phyloP scores from a whole-genome alignment of 306 rosid genomes.

The Cyclanthera cordifolia region DNA sequence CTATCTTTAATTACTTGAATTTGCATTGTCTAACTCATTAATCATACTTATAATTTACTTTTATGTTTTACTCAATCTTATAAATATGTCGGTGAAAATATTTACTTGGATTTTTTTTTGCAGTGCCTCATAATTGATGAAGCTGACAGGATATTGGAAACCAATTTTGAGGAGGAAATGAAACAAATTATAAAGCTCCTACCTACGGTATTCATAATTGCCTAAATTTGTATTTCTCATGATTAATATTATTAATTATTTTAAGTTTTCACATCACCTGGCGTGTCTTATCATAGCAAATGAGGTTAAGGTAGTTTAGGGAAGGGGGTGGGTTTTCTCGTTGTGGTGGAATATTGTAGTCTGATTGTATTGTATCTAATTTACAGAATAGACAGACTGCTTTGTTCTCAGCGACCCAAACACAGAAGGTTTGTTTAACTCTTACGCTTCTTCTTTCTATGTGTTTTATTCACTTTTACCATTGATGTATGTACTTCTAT shows the following conservation, averaged over 20 bases:
- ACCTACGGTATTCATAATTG: slow-evolving; percentile 70
- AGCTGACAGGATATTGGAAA: slow-evolving; percentile 93
- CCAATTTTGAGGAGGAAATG: slow-evolving; percentile 96
- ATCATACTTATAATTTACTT: not conserved
- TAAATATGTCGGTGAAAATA: not conserved
- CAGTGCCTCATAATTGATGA: slow-evolving; percentile 92
- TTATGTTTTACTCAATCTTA: not conserved
- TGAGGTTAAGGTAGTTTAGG: not conserved
- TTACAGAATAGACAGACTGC: slow-evolving; percentile 88
- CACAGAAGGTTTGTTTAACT: slow-evolving; percentile 58
- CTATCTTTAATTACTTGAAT: not conserved
- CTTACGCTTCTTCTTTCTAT: not conserved
- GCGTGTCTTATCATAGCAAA: not conserved
- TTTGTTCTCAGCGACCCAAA: slow-evolving; percentile 95
- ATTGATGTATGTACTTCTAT: not conserved
- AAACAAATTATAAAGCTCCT: slow-evolving; percentile 65
- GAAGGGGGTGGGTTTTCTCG: not conserved
- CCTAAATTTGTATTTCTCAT: not conserved
- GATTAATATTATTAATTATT: not conserved
- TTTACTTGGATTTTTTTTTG: not conserved
- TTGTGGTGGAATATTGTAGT: not conserved
- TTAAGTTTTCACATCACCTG: not conserved
- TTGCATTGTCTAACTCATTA: not conserved
- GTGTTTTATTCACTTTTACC: not conserved
- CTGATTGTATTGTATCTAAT: slow-evolving; percentile 19